phyloP scores from a whole-genome alignment of 2,329 filamentous ascomycete genomes.

The Penicillium capsulatum region DNA sequence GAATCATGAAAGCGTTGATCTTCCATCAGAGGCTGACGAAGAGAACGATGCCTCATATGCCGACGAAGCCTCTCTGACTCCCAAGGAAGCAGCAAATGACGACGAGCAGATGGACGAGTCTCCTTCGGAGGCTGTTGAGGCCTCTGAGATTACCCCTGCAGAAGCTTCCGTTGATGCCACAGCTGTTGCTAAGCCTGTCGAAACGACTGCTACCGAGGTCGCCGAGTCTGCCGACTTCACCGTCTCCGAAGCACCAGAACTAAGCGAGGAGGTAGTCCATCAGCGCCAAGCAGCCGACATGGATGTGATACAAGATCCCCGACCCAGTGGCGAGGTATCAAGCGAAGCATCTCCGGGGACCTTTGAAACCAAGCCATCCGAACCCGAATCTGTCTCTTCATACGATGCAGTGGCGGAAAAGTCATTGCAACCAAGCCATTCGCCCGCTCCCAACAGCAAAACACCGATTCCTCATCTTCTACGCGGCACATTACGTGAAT shows the following conservation, averaged over 20 bases:
- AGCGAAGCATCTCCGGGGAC: constrained; percentile 44
- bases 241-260: constrained; percentile 3
- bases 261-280: constrained; percentile 12
- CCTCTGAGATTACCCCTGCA: constrained; percentile 13
- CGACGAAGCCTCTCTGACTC: constrained; percentile 36
- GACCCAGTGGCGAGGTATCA: constrained; percentile 33
- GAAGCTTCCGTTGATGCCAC: constrained; percentile 11
- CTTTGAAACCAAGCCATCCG: constrained; percentile 43
- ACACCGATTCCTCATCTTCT: constrained; percentile 77
- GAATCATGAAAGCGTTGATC: constrained; percentile 24
- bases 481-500: constrained; percentile 84
- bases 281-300: constrained; percentile 13
- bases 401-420: constrained; percentile 36
- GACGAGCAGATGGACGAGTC: constrained; percentile 24
- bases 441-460: constrained; percentile 48
- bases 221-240: not conserved
- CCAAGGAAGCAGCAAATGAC: constrained; percentile 26
- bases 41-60: constrained; percentile 30
- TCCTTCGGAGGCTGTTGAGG: constrained; percentile 19
- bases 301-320: constrained; percentile 20
- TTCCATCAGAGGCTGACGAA: constrained; percentile 20
- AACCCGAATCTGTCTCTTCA: constrained; percentile 44
- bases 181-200: not conserved
- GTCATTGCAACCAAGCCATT: constrained; percentile 34
- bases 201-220: constrained; percentile 1